Base-by-base conservation (phyloP, 108 stramenopile species). In the Cyclotella sp. region DNA sequence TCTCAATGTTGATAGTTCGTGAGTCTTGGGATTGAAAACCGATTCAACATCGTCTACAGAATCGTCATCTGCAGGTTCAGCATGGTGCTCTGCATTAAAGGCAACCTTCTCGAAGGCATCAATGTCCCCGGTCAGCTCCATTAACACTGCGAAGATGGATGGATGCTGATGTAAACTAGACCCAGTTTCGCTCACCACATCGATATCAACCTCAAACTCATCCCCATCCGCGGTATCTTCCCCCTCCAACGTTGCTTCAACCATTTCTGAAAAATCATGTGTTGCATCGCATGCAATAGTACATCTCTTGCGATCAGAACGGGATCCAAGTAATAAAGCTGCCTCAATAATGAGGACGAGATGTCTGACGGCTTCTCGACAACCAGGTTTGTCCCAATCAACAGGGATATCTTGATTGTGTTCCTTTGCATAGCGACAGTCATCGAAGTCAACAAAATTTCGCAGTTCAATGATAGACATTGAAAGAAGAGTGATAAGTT, bases 91-190 rank as follows among this genome's bases (percentile, higher is more conserved):
- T 34, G 65, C 76, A 54, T 59, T 71, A 15, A 46, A 54, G 13
- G 57, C 47, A 22, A 53, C 44, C 52, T 76, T 72, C 67, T 93
- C 91, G 73, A 93, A 95, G 21, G 84, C 70, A 58, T 90, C 90
- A 68, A 93, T 81, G 42, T 93, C 87, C 39, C 86, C 87, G 18
- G 94, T 91, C 64, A 95, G 70, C 55, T 95, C 92, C 90, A 95
- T 93, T 29, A 95, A 72, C 10, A 89, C 67, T 22, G 85, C 79
- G 9, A 86, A 76, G 34, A 95, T 63, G 47, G 87, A 84, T 12
- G 67, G 39, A 40, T 80, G 74, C 6, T 80, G 61, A 44, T 84
- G 74, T 14, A 55, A 7, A 47, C 43, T 45, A 9, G 46, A 28
- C 63, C 52, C 69, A 8, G 27, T 49, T 63, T 70, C 79, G 28